phyloP scores from a whole-genome alignment of 108 stramenopile genomes.

The Pseudonitzschia multiseries region DNA sequence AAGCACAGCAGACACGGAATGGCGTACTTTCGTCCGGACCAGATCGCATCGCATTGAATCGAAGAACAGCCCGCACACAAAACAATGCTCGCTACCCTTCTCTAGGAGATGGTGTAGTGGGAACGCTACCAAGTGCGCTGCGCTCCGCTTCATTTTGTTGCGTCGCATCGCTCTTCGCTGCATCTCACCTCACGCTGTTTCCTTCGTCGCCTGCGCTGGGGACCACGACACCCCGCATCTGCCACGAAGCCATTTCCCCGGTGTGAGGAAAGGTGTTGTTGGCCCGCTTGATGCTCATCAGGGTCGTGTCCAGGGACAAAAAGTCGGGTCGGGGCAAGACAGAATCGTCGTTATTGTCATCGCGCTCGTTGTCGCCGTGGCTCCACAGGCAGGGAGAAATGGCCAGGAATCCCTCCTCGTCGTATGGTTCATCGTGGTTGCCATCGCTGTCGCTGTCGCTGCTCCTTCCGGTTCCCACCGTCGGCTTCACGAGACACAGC shows the following conservation, averaged over 20 bases:
- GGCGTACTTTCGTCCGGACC: too few species aligned
- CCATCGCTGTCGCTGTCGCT: background rate
- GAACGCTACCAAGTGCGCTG: too few species aligned
- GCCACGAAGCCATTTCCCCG: slow-evolving; percentile 51
- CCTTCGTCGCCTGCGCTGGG: background rate
- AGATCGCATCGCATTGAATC: too few species aligned
- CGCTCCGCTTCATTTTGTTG: background rate
- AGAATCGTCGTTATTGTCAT: background rate
- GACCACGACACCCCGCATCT: slow-evolving; percentile 37
- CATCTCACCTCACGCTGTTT: background rate
- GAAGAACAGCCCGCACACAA: too few species aligned
- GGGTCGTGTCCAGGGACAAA: slow-evolving; percentile 32
- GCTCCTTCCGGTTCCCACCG: slow-evolving; percentile 10
- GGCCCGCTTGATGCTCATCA: slow-evolving; percentile 41
- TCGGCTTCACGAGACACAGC: slow-evolving; percentile 35
- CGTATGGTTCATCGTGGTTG: slow-evolving; percentile 1
- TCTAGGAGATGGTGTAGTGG: too few species aligned
- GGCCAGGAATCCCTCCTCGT: slow-evolving; percentile 32
- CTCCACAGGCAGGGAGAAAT: slow-evolving; percentile 36
- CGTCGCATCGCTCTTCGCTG: background rate
- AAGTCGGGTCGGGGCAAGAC: slow-evolving; percentile 18
- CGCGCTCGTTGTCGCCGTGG: background rate
- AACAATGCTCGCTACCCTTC: too few species aligned
- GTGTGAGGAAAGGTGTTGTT: slow-evolving; percentile 42
- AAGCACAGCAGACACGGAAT: too few species aligned